Conservation (phyloP, 176 grass and related monocot genomes). For the Oryza officinalis region DNA sequence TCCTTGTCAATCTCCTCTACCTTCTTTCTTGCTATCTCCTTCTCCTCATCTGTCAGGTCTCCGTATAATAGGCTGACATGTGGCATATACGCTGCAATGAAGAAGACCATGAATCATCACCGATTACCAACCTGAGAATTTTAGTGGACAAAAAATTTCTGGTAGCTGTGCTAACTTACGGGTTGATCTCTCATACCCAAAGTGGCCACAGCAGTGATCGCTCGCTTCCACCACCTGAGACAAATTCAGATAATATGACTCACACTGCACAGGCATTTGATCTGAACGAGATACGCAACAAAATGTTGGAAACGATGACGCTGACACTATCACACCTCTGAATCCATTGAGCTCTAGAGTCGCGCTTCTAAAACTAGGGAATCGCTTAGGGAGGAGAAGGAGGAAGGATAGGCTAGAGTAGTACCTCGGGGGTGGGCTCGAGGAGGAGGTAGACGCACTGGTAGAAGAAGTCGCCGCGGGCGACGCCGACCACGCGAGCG, state of each 20-base stretch:
- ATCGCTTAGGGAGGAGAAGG: neutral
- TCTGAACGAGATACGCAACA: neutral
- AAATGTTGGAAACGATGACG: neutral
- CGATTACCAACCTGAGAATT: neutral
- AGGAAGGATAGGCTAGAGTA: neutral
- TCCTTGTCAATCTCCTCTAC: constrained; percentile 74
- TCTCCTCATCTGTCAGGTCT: constrained; percentile 81
- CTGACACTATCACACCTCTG: neutral
- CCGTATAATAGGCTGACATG: constrained; percentile 78
- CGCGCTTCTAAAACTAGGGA: neutral
- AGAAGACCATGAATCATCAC: neutral
- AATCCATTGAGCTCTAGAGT: neutral
- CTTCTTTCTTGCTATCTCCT: constrained; percentile 75
- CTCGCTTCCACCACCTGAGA: constrained; percentile 67
- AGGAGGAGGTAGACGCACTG: constrained; percentile 93
- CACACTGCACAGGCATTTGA: neutral
- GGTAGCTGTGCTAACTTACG: constrained; percentile 46
- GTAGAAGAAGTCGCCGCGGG: constrained; percentile 75
- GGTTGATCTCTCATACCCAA: constrained; percentile 64
- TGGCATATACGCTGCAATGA: constrained; percentile 76
- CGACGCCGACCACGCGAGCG: constrained; percentile 54
- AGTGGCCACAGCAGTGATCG: constrained; percentile 58
- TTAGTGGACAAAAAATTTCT: constrained; percentile 6
- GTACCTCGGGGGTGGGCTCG: constrained; percentile 70
- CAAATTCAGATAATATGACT: neutral